A percentile compares a stretch with the other conserved stretches of the same genome.
Conservation (phyloP, 2,329 filamentous ascomycete genomes). For the Biscogniauxia mediterranea region DNA sequence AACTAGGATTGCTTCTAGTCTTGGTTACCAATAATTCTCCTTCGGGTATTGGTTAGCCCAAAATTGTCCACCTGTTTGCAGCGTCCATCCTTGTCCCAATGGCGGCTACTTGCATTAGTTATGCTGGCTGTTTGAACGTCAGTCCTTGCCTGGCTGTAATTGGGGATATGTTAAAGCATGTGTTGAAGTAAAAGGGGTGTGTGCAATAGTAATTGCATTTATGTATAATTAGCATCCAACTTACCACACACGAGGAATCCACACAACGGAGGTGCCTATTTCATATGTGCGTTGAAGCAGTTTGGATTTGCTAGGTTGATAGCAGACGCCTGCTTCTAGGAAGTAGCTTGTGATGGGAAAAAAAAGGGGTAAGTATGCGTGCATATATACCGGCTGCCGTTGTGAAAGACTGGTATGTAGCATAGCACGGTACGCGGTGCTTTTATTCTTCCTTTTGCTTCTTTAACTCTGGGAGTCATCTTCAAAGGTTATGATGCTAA, state of each 20-base stretch:
- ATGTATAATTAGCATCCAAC: background rate
- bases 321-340: constrained; percentile 3
- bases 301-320: constrained; percentile 3
- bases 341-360: constrained; percentile 3
- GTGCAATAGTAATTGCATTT: constrained; percentile 1
- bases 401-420: constrained; percentile 17
- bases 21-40: constrained; percentile 2
- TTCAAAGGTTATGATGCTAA: constrained; percentile 23
- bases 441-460: constrained; percentile 17
- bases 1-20: constrained; percentile 1
- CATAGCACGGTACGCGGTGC: background rate
- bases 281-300: background rate
- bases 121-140: constrained; percentile 32
- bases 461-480: constrained; percentile 14
- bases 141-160: constrained; percentile 11
- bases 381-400: constrained; percentile 13
- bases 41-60: constrained; percentile 4
- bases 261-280: background rate
- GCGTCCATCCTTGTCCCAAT: constrained; percentile 24
- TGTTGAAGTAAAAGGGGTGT: constrained; percentile 1
- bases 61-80: constrained; percentile 23
- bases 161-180: constrained; percentile 9
- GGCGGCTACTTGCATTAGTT: constrained; percentile 30
- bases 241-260: background rate
- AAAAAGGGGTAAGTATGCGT: constrained; percentile 2